Evolutionary conservation across 495 filamentous ascomycete species (phyloP).

Genomic region (Lentithecium fluviatile): DNA sequence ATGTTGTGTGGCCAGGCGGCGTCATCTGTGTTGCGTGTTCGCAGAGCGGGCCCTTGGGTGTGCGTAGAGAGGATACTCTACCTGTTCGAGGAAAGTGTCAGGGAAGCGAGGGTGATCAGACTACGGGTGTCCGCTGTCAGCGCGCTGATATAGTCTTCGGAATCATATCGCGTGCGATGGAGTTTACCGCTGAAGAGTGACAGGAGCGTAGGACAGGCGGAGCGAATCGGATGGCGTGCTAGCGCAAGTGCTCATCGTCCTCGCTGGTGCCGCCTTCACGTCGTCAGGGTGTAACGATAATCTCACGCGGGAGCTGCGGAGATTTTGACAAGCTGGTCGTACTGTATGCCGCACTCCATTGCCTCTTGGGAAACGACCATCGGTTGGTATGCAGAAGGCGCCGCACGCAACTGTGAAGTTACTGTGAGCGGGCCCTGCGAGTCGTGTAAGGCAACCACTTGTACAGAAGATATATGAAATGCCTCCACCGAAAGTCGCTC

Average conservation of each 20-base stretch:
- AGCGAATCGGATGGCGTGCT: not conserved
- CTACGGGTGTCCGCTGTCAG: too few relatives aligned
- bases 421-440: not conserved
- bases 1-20: not conserved
- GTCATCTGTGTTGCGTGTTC: too few relatives aligned
- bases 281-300: not conserved
- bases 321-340: slow-evolving; percentile 24
- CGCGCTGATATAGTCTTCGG: too few relatives aligned
- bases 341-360: not conserved
- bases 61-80: too few relatives aligned
- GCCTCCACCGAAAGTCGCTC: not conserved
- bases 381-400: not conserved
- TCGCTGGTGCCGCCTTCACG: not conserved
- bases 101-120: too few relatives aligned
- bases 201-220: too few relatives aligned
- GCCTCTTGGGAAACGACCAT: not conserved
- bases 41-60: too few relatives aligned
- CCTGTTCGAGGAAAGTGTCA: too few relatives aligned
- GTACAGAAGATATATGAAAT: not conserved
- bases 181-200: too few relatives aligned
- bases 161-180: too few relatives aligned
- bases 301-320: not conserved
- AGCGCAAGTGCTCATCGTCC: not conserved
- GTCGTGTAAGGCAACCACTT: not conserved
- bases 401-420: not conserved